Evolutionary conservation across 2,329 filamentous ascomycete genomes (phyloP), one percentile per base, ranked within the genome.

Genomic region (Pseudocercospora vitis): DNA sequence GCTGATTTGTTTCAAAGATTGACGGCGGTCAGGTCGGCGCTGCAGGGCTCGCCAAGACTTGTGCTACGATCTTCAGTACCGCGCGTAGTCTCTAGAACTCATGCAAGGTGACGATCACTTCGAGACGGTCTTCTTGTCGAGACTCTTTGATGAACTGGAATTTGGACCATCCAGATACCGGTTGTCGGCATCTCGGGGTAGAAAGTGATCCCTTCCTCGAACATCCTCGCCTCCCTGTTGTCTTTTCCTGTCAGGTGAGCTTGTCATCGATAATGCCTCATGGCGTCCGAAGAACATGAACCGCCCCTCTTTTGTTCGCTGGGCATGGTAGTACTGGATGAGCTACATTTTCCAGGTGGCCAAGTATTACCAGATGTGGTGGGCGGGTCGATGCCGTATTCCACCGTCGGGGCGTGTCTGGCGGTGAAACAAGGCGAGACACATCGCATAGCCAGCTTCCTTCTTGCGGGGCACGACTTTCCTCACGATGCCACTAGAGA

Each of bases 401-500:
- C 50, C 32, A 56, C 54, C 7, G 26, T 56, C 11, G 54, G 54
- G 19, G 54, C 50, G 6, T 49, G 54, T 28, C 47, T 56, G n/a
- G 46, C 40, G 19, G 50, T 48, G 11, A 35, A 50, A 4, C 24
- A 32, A 21, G 32, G 21, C 12, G 35, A 49, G 7, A 33, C 26
- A n/a, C 16, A 35, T 2, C 39, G 46, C 18, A 35, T 57, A 23
- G 46, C 45, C 19, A 50, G 54, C 40, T 42, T 53, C 21, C 28
- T 57, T n/a, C 47, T 57, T 7, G 54, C 46, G 7, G 54, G 54
- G n/a, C 32, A 55, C 32, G 54, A 57, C 33, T 57, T 57, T 40
- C 50, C 54, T 3, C 32, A 11, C 14, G 42, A 55, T 48, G 46
- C 46, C 8, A 47, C 50, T 16, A 48, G 47, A 19, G 44, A 53